These are phyloP conservation scores for Alloteropsis semialata DNA, from an alignment of 176 grass and related monocot species.

Conservation along the genomic window DNA sequence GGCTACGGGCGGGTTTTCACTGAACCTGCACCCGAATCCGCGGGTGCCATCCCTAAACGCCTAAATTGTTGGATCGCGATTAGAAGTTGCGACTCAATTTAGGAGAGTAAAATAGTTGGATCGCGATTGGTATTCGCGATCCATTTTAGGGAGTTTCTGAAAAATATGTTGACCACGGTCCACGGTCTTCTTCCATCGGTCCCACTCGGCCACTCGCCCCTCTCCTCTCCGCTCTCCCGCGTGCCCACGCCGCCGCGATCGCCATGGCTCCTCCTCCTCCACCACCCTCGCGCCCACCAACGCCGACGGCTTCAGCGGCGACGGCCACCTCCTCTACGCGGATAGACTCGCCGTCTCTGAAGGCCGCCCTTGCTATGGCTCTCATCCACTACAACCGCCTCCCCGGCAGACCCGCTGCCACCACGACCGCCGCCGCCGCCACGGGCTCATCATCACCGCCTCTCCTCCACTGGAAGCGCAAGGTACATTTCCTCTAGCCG, in stretches of 20 bases:
- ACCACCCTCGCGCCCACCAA: constrained; percentile 15
- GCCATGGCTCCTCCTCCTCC: constrained; percentile 37
- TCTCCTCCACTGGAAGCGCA: constrained; percentile 76
- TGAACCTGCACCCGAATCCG: too few relatives aligned
- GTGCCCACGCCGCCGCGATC: constrained; percentile 8
- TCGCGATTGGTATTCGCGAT: background rate
- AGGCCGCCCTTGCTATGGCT: constrained; percentile 73
- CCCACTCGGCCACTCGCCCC: background rate
- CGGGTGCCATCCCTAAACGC: too few relatives aligned
- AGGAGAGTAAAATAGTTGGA: background rate
- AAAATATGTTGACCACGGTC: background rate
- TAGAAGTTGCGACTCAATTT: background rate
- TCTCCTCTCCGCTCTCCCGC: background rate
- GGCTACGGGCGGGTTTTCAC: too few relatives aligned
- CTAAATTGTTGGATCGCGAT: background rate
- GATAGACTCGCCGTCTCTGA: constrained; percentile 65
- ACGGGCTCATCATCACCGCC: constrained; percentile 34
- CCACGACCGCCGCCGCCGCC: background rate
- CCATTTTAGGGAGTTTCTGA: background rate
- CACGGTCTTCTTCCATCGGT: background rate
- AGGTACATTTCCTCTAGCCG: constrained; percentile 36
- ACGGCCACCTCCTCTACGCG: constrained; percentile 30
- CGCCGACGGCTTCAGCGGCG: constrained; percentile 12
- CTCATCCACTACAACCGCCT: constrained; percentile 62
- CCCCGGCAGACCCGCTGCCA: background rate